Base-by-base conservation (phyloP, 2,329 filamentous ascomycete species). In the Monosporascus sp. region DNA sequence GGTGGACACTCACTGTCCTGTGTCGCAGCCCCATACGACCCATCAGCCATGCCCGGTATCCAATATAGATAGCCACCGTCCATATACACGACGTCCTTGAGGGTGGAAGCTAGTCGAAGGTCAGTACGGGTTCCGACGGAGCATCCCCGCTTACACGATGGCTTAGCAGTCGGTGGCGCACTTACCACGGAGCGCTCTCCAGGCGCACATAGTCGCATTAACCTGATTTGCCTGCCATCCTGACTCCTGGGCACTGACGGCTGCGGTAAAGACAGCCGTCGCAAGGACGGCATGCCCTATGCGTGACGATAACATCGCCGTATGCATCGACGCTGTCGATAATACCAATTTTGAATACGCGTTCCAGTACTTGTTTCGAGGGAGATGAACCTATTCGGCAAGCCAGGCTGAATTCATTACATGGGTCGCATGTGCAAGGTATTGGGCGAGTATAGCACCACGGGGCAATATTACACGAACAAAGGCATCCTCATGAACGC, bases 61-160 rank as follows among this genome's bases (percentile, higher is more conserved):
- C 84, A 87, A 55, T 57, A 74, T 11, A 86, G 65, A 43, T 65
- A 57, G 3, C 86, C 86, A 38, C 86, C 86, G 64, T 89, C 85
- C 22, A 89, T 66, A 62, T 86, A 88, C 17, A 87, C 69, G 2
- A 78, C 84, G 60, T 88, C 83, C 43, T 78, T 77, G 37, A 88
- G 68, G 3, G 84, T 68, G 38, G 78, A 77, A 56, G 77, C 84
- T 86, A 60, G 26, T 74, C 74, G 71, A 74, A 69, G 16, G 70
- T 59, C 74, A 63, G 55, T 48, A 50, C 19, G 16, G 19, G 26
- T 3, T 38, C 46, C 69, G 66, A 22, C 37, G 5, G 3, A 37
- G 20, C 6, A n/a, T 35, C 19, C 5, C n/a, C 17, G 37, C 2
- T n/a, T 11, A 4, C 3, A 24, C 4, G 6, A 46, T 11, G 50